Evolutionary conservation across 768 basidiomycete species (phyloP).

Genomic region (Amanita brunnescens): DNA sequence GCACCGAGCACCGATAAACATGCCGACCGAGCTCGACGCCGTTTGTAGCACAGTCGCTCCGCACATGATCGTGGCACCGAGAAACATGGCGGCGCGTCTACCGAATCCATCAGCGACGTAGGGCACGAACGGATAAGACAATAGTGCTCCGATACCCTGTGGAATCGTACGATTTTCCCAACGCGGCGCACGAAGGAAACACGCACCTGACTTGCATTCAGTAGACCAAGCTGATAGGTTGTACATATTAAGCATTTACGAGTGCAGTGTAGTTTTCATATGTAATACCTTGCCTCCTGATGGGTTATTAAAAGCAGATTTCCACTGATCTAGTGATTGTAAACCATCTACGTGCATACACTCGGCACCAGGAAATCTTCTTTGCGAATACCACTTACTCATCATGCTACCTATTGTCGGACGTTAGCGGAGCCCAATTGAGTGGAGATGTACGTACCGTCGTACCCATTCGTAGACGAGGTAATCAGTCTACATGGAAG

Average conservation of each 20-base stretch:
- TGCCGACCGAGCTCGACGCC: too few relatives aligned
- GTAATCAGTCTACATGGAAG: conserved; percentile 38
- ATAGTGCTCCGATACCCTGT: conserved; percentile 53
- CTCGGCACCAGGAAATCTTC: background rate
- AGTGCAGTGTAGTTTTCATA: background rate
- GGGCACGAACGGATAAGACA: conserved; percentile 53
- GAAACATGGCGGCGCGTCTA: conserved; percentile 48
- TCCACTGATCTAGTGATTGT: conserved; percentile 51
- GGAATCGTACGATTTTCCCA: background rate
- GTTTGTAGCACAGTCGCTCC: too few relatives aligned
- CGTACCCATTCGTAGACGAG: conserved; percentile 54
- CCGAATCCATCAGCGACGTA: conserved; percentile 57
- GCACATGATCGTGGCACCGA: conserved; percentile 56
- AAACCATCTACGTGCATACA: conserved; percentile 32
- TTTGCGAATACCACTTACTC: conserved; percentile 24
- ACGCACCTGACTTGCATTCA: conserved; percentile 53
- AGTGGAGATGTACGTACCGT: conserved; percentile 18
- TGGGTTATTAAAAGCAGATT: conserved; percentile 42
- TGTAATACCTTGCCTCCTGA: conserved; percentile 27
- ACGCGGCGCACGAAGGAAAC: background rate
- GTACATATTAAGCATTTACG: background rate
- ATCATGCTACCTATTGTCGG: conserved; percentile 43
- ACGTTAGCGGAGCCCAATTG: background rate
- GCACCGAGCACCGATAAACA: conserved; percentile 62
- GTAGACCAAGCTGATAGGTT: conserved; percentile 41